Conservation (phyloP, 208 protist genomes). For the Vickermania spadyakhi region DNA sequence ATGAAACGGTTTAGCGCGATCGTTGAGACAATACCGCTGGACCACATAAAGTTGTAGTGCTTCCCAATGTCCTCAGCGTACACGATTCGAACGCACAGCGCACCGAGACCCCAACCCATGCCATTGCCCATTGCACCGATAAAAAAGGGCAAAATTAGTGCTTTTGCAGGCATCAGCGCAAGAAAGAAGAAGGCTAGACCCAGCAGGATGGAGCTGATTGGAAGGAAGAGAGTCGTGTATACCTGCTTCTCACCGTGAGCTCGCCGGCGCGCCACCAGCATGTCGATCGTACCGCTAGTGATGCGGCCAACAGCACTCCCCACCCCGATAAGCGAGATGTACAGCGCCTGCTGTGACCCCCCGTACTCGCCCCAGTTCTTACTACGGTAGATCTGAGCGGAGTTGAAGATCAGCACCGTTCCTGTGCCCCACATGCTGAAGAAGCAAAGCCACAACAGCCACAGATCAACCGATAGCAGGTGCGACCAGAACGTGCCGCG, state of each 20-base stretch:
- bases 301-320: constrained; percentile 53
- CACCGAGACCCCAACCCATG: constrained; percentile 45
- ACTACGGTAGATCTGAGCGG: constrained; percentile 48
- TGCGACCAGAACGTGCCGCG: constrained; percentile 46
- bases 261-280: constrained; percentile 31
- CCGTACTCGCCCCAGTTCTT: constrained; percentile 24
- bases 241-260: constrained; percentile 16
- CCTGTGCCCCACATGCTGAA: constrained; percentile 57
- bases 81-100: constrained; percentile 24
- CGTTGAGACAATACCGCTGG: constrained; percentile 32
- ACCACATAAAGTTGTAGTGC: constrained; percentile 68
- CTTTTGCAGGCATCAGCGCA: constrained; percentile 27
- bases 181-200: constrained; percentile 33
- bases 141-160: constrained; percentile 38
- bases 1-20: constrained; percentile 53
- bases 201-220: constrained; percentile 20
- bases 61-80: constrained; percentile 63
- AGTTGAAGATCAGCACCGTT: constrained; percentile 55
- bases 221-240: constrained; percentile 27
- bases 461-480: neutral
- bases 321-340: constrained; percentile 41
- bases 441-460: constrained; percentile 33
- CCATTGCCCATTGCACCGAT: constrained; percentile 50
- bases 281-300: constrained; percentile 37
- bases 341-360: constrained; percentile 28